phyloP scores from a whole-genome alignment of 441 rosid species.

The Capsella rubella region DNA sequence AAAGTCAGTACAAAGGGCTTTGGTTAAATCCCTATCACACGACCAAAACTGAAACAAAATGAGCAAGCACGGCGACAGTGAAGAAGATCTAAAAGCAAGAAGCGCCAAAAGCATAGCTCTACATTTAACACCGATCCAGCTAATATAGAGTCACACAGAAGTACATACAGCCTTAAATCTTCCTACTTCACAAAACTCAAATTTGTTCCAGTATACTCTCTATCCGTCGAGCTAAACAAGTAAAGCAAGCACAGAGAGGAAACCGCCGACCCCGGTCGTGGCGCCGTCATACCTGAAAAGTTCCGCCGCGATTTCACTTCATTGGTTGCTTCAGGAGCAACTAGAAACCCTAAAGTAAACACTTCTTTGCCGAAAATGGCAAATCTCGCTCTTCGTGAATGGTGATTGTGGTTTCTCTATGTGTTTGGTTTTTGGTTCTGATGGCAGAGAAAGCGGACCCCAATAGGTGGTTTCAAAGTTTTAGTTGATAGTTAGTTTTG shows the following conservation, averaged over 20 bases:
- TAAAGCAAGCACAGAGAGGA: constrained; percentile 13
- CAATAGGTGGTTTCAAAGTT: constrained; percentile 46
- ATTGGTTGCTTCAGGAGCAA: constrained; percentile 8
- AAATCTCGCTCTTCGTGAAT: constrained; percentile 34
- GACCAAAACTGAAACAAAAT: constrained; percentile 2
- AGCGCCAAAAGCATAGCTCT: constrained; percentile 1
- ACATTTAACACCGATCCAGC: constrained; percentile 10
- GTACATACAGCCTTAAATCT: background rate
- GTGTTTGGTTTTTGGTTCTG: constrained; percentile 7
- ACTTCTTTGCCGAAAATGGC: constrained; percentile 22
- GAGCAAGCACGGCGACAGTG: constrained; percentile 12
- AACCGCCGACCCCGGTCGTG: constrained; percentile 17
- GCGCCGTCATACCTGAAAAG: constrained; percentile 36
- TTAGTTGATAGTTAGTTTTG: constrained; percentile 55
- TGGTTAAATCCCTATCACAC: background rate
- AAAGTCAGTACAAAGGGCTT: background rate
- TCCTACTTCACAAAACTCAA: background rate
- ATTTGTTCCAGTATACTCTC: background rate
- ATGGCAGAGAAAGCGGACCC: constrained; percentile 49
- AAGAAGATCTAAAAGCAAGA: constrained; percentile 30
- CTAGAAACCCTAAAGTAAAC: constrained; percentile 24
- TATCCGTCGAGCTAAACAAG: constrained; percentile 10
- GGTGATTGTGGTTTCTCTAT: constrained; percentile 16
- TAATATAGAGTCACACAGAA: constrained; percentile 22
- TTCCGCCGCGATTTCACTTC: constrained; percentile 27